These are phyloP conservation scores for Schwanniomyces yamadae DNA, from an alignment of 805 yeast genomes.

Conservation along the genomic window DNA sequence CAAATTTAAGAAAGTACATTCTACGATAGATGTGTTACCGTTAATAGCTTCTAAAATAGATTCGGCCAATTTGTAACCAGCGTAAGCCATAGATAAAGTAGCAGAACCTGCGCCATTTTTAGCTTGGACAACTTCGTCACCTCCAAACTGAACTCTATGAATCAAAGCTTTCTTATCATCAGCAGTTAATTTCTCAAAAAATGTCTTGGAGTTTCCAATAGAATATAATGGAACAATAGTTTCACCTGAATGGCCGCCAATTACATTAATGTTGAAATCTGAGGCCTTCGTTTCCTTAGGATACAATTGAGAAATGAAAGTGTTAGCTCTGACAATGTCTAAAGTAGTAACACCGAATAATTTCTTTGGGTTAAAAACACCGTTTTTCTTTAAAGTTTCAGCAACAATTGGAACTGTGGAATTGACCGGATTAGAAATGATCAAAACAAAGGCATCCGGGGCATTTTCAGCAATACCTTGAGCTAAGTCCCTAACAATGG, in stretches of 20 bases:
- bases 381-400: slow-evolving; percentile 67
- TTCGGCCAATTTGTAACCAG: slow-evolving; percentile 74
- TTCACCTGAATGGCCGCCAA: slow-evolving; percentile 96
- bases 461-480: slow-evolving; percentile 70
- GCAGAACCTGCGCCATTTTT: slow-evolving; percentile 85
- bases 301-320: slow-evolving; percentile 63
- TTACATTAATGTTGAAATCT: slow-evolving; percentile 63
- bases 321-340: slow-evolving; percentile 85
- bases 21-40: slow-evolving; percentile 31
- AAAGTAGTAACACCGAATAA: slow-evolving; percentile 88
- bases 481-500: slow-evolving; percentile 72
- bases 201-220: slow-evolving; percentile 31
- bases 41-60: slow-evolving; percentile 57
- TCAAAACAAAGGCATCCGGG: slow-evolving; percentile 73
- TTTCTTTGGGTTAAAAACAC: slow-evolving; percentile 66
- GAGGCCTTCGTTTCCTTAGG: slow-evolving; percentile 47
- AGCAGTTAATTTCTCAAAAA: slow-evolving; percentile 46
- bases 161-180: slow-evolving; percentile 68
- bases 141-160: slow-evolving; percentile 90
- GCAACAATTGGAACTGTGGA: slow-evolving; percentile 89
- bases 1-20: slow-evolving; percentile 53
- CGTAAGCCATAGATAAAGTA: slow-evolving; percentile 83
- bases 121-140: slow-evolving; percentile 86
- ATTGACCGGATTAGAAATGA: slow-evolving; percentile 92
- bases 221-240: slow-evolving; percentile 87